Evolutionary conservation across 345 rosid genomes (phyloP), one percentile per base, ranked within the genome.

Genomic region (Stellera chamaejasme): DNA sequence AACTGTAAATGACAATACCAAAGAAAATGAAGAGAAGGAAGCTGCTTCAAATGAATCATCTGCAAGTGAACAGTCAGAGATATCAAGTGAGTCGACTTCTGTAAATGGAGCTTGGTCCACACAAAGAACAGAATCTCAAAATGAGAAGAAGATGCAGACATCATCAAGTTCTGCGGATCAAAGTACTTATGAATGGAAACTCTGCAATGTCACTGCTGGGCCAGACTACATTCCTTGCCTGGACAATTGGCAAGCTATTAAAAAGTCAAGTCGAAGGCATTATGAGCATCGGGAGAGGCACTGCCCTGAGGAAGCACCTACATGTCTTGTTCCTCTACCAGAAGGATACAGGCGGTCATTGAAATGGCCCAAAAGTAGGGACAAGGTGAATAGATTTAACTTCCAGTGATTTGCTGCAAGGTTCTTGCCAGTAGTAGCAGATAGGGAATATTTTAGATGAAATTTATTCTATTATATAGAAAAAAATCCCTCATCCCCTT

Each of bases 181-280:
- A 54, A 57, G 8, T 53, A 63, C 47, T 39, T 73, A 78, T 51
- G 48, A 56, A 47, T 89, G 99, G 99, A 93, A 81, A 66, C 58
- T 80, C 1, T 93, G 99, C 76, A 93, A 93, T 66, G 72, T 77
- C 51, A 84, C 90, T 54, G 87, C 92, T 52, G 97, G 96, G 27
- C 78, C 94, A 46, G 99, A 93, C 66, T 89, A 81, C 81, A 87
- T 93, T 66, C 99, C 97, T 65, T 93, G 97, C 72, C 96, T 93
- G 54, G 99, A 93, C 73, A 89, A 89, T 61, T 78, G 63, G 83
- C 73, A 78, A 69, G 79, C 72, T 63, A 80, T 93, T 65, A 81
- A 66, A 75, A 89, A 66, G 71, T 97, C 52, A 5, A 66, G 66
- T 61, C 87, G 79, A 7, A 75, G 50, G 68, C 99, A 89, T 61